phyloP scores from a whole-genome alignment of 179 eudicot species.

The Vitellaria paradoxa region DNA sequence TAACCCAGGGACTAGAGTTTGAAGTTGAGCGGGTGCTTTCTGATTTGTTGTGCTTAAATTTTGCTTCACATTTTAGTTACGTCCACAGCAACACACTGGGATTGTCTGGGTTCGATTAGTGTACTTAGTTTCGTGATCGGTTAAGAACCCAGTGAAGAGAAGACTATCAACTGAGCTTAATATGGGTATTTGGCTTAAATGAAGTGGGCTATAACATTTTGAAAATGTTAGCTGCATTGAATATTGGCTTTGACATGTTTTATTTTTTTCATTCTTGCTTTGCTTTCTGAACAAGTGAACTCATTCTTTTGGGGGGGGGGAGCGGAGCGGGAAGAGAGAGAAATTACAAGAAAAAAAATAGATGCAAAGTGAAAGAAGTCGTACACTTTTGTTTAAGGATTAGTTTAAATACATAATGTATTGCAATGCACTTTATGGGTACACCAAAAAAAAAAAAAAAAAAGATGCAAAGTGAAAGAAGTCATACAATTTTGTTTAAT shows the following conservation, averaged over 20 bases:
- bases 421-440: too few relatives aligned
- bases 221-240: neutral
- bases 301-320: too few relatives aligned
- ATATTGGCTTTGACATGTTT: neutral
- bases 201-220: neutral
- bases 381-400: too few relatives aligned
- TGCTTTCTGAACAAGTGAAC: too few relatives aligned
- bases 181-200: neutral
- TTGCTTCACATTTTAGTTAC: neutral
- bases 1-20: neutral
- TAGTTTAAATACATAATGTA: too few relatives aligned
- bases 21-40: neutral
- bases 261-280: neutral
- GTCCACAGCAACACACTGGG: neutral
- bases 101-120: neutral
- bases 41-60: neutral
- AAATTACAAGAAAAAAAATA: too few relatives aligned
- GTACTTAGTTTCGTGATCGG: neutral
- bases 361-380: too few relatives aligned
- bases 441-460: too few relatives aligned
- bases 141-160: neutral
- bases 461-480: too few relatives aligned
- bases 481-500: too few relatives aligned
- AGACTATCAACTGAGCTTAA: neutral
- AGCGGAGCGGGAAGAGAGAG: too few relatives aligned